These are phyloP conservation scores for Aschersonia sp. DNA, from an alignment of 2,329 filamentous ascomycete species.

Conservation along the genomic window DNA sequence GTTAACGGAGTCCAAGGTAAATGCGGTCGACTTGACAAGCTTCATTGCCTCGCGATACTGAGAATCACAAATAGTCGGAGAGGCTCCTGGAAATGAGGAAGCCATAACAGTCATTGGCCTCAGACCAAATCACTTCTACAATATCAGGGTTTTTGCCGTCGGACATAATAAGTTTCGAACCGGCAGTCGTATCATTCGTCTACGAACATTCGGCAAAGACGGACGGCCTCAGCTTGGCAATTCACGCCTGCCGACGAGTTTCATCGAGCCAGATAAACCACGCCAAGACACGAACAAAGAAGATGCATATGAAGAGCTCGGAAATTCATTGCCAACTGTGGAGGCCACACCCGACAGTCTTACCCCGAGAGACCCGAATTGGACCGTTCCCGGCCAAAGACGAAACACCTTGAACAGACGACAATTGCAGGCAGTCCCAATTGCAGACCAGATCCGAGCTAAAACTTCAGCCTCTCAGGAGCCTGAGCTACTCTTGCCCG, in stretches of 20 bases:
- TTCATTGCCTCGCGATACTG: neutral
- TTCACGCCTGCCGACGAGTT: slow-evolving; percentile 39
- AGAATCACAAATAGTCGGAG: slow-evolving; percentile 48
- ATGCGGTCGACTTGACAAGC: slow-evolving; percentile 12
- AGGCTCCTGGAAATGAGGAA: slow-evolving; percentile 41
- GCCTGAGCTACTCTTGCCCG: slow-evolving; percentile 53
- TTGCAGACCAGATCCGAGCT: slow-evolving; percentile 32
- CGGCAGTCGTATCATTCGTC: slow-evolving; percentile 68
- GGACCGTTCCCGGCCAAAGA: slow-evolving; percentile 26
- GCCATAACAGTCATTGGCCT: slow-evolving; percentile 83
- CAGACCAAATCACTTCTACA: slow-evolving; percentile 78
- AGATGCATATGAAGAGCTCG: slow-evolving; percentile 31
- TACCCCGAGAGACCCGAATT: slow-evolving; percentile 47
- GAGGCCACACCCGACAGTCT: slow-evolving; percentile 45
- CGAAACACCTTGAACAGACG: slow-evolving; percentile 53
- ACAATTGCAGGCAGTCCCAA: slow-evolving; percentile 56
- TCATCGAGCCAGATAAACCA: slow-evolving; percentile 35
- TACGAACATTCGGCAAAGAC: slow-evolving; percentile 59
- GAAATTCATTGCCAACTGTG: slow-evolving; percentile 36
- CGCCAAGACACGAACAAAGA: slow-evolving; percentile 24
- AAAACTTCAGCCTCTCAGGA: slow-evolving; percentile 33
- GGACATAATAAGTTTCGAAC: slow-evolving; percentile 88
- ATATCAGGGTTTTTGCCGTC: slow-evolving; percentile 82
- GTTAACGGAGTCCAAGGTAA: slow-evolving; percentile 84
- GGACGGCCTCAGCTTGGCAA: slow-evolving; percentile 46